Conservation (phyloP, 805 yeast species). For the Kuraishia ogatae region DNA sequence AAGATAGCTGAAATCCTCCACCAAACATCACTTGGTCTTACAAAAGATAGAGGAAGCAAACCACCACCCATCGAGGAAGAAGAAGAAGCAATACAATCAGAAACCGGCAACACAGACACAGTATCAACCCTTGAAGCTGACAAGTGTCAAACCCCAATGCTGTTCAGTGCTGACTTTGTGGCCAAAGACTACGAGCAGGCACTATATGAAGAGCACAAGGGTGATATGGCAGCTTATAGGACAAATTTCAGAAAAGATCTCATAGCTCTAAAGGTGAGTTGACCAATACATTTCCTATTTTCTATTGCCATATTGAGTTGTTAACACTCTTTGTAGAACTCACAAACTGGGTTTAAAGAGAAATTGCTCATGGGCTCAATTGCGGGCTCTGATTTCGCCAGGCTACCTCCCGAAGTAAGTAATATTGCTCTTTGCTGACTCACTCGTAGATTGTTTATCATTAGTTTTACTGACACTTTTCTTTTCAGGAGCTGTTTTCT, state of each 20-base stretch:
- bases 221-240: constrained; percentile 14
- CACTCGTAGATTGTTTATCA: no score
- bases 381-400: constrained; percentile 13
- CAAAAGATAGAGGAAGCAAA: neutral
- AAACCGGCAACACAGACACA: neutral
- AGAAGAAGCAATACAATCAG: neutral
- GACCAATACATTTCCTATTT: no score
- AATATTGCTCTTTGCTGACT: neutral
- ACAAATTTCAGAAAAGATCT: constrained; percentile 21
- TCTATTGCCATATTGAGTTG: no score
- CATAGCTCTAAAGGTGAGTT: constrained; percentile 15
- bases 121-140: neutral
- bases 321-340: constrained; percentile 7
- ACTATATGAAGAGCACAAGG: constrained; percentile 10
- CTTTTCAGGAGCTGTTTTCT: constrained; percentile 18
- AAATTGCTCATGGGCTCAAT: constrained; percentile 12
- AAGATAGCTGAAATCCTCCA: neutral
- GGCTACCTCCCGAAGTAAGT: constrained; percentile 9
- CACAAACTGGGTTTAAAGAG: constrained; percentile 15
- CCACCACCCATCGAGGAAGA: neutral
- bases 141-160: neutral
- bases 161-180: constrained; percentile 1
- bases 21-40: neutral
- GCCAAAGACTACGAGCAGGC: constrained; percentile 16
- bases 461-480: neutral